Conservation (phyloP, 1,284 basidiomycete species). For the Ustilago nuda region DNA sequence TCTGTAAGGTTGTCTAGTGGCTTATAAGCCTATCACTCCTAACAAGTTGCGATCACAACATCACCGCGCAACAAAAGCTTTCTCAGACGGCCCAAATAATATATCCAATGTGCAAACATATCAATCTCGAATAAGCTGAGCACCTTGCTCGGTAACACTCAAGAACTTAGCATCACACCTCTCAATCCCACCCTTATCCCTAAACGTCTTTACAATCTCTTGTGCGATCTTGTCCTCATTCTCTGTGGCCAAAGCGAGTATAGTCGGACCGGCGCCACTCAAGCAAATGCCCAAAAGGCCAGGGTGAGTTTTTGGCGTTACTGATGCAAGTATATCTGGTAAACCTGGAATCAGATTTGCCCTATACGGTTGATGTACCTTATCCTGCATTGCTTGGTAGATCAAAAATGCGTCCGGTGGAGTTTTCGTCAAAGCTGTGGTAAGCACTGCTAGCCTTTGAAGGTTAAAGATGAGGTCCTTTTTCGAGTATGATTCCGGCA, state of each 20-base stretch:
- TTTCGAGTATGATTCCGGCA: slow-evolving; percentile 85
- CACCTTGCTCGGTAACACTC: slow-evolving; percentile 63
- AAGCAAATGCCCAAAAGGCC: slow-evolving; percentile 96
- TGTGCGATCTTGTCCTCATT: slow-evolving; percentile 57
- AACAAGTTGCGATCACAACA: neutral
- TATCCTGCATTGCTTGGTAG: slow-evolving; percentile 99
- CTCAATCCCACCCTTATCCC: slow-evolving; percentile 53
- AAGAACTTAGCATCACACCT: slow-evolving; percentile 61
- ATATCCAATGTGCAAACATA: no score
- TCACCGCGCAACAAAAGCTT: neutral
- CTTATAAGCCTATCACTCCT: no score
- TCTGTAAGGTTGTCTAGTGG: neutral
- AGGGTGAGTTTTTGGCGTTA: slow-evolving; percentile 88
- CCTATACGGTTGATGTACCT: slow-evolving; percentile 96
- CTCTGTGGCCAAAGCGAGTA: slow-evolving; percentile 90
- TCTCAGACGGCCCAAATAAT: no score
- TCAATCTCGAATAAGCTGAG: slow-evolving; percentile 16
- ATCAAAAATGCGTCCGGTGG: slow-evolving; percentile 94
- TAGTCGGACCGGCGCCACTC: slow-evolving; percentile 96
- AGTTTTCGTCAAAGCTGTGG: slow-evolving; percentile 87
- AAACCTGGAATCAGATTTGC: slow-evolving; percentile 89
- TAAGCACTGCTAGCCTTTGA: slow-evolving; percentile 96
- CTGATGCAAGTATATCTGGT: slow-evolving; percentile 75
- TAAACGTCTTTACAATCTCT: slow-evolving; percentile 62
- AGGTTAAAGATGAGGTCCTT: slow-evolving; percentile 96